Percentiles rank a stretch among this genome's conserved stretches.
Conservation (phyloP, 1,284 basidiomycete genomes). For the Phenoliferia sp. region DNA sequence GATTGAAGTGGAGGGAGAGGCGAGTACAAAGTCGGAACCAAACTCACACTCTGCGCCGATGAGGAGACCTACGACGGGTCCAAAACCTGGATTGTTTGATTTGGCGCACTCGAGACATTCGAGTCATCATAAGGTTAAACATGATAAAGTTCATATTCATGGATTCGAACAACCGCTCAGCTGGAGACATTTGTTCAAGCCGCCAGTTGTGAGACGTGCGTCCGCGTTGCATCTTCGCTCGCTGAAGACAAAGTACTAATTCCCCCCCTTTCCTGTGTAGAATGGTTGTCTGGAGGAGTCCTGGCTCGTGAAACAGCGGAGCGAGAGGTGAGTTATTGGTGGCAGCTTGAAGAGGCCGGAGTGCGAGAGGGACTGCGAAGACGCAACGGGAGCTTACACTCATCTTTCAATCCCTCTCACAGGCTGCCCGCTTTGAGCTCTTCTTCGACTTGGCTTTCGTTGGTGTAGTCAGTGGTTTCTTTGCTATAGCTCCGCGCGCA, state of each 20-base stretch:
- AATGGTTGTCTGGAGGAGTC: slow-evolving; percentile 1
- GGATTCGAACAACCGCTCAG: not conserved
- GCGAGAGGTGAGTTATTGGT: not conserved
- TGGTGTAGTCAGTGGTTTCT: not conserved
- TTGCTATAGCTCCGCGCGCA: not conserved
- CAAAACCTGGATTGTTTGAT: no score
- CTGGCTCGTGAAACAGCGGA: not conserved
- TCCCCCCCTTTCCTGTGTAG: not conserved
- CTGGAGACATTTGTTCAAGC: slow-evolving; percentile 8
- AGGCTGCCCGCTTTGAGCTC: slow-evolving; percentile 11
- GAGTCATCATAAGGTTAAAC: not conserved
- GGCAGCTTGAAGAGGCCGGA: not conserved
- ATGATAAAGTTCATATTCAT: not conserved
- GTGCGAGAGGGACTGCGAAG: not conserved
- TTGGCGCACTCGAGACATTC: slow-evolving; percentile 2
- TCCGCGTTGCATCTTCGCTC: not conserved
- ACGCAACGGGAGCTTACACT: not conserved
- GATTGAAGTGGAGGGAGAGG: no score
- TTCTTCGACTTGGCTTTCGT: slow-evolving; percentile 10
- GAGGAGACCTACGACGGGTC: no score
- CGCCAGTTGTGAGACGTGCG: not conserved
- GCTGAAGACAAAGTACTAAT: not conserved
- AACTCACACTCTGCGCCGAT: no score
- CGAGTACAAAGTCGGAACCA: no score
- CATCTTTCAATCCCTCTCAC: not conserved